Base-by-base conservation (phyloP, 148 eudicot species). In the Heliamphora exappendiculata region DNA sequence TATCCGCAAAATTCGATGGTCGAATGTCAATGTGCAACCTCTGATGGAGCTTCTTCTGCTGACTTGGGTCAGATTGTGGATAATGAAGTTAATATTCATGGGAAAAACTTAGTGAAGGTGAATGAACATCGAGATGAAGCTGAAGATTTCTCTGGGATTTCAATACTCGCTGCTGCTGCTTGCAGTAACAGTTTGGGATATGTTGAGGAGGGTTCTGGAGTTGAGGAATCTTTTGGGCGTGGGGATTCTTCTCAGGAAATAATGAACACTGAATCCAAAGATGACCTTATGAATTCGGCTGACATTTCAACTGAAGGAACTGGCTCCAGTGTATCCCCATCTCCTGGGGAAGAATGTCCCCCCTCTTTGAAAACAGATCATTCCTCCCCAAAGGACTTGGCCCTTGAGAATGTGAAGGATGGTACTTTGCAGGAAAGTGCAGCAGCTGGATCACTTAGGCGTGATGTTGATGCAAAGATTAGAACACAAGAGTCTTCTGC, bases 131-230 rank as follows among this genome's bases (percentile, higher is more conserved):
- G n/a, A n/a, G 66, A 74, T 71, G 63, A 76, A 45, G 44, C 72
- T 5, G 91, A 81, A 41, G 91, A 87, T 66, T 91, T 90, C 73
- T 94, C 89, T 39, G 94, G 94, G 65, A 93, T 94, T 84, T 85
- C 88, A 45, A 85, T 94, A 65, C 92, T 94, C 74, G 98, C 98
- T 11, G 93, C 90, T 78, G 91, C 93, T 69, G 98, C 98, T 47
- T 90, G 94, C 79, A 78, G 78, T 80, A 85, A 82, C 75, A 83
- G 84, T 85, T 73, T 84, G 67, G 54, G 85, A 77, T 76, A 78
- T 81, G 81, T 74, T 12, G 78, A 85, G 79, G 82, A 69, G 68
- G 79, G 77, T 73, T 29, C 76, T 69, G 76, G 42, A 51, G 70
- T 67, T 45, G 86, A 78, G 59, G 85, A 81, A n/a, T 37, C 28